A percentile compares a stretch with the other conserved stretches of the same genome.
Evolutionary conservation across 2,329 filamentous ascomycete species (phyloP).

Genomic region (Periconia sp.): DNA sequence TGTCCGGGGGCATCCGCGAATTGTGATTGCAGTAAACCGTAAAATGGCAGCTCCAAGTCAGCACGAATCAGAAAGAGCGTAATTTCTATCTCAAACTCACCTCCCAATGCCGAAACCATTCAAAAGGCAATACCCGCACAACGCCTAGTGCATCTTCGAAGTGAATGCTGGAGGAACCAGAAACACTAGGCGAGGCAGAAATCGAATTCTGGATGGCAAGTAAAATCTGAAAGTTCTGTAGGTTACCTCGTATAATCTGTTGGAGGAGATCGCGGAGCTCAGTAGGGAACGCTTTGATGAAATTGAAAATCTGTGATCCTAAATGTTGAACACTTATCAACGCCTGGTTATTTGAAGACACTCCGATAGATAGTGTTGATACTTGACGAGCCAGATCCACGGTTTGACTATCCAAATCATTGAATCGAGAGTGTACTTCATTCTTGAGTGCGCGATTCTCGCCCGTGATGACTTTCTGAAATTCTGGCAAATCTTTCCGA

Average conservation of each 20-base stretch:
- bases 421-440: not conserved
- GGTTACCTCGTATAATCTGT: not conserved
- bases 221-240: slow-evolving; percentile 3
- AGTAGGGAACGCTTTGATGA: not conserved
- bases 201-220: slow-evolving; percentile 1
- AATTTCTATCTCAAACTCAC: not conserved
- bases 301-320: not conserved
- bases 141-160: not conserved
- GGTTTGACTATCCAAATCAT: not conserved
- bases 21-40: not conserved
- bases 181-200: not conserved
- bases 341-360: not conserved
- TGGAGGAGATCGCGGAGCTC: not conserved
- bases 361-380: not conserved
- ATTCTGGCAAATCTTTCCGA: not conserved
- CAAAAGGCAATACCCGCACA: slow-evolving; percentile 1
- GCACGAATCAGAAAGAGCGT: not conserved
- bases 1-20: not conserved
- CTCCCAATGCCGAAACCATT: slow-evolving; percentile 4
- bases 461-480: not conserved
- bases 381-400: not conserved
- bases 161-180: not conserved
- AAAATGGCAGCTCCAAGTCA: not conserved
- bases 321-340: not conserved
- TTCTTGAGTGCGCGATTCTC: not conserved